A percentile compares a stretch with the other conserved stretches of the same genome.
These are phyloP conservation scores for Fraxinus ornus DNA, from an alignment of 305 asterid species.

Conservation along the genomic window DNA sequence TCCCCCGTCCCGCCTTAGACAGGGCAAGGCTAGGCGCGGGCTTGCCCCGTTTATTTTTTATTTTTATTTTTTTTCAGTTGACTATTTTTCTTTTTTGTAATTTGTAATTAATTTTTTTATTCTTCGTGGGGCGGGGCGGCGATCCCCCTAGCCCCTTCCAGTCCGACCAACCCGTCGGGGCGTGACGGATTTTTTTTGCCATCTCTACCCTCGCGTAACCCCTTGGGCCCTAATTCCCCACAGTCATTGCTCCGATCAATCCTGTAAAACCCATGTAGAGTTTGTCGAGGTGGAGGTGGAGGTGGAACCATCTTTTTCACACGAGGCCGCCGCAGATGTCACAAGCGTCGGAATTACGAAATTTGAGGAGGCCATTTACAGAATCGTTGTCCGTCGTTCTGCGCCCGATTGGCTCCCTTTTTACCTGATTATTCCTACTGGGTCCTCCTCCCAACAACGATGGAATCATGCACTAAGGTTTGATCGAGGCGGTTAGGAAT, in stretches of 20 bases:
- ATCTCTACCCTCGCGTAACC: background rate
- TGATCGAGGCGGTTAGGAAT: conserved; percentile 36
- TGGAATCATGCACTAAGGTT: conserved; percentile 16
- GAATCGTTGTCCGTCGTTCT: conserved; percentile 24
- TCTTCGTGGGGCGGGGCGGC: too few relatives aligned
- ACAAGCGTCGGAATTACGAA: conserved; percentile 21
- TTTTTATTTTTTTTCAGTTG: too few relatives aligned
- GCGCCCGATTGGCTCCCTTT: conserved; percentile 40
- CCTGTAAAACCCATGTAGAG: background rate
- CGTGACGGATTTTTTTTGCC: too few relatives aligned
- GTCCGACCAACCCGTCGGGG: too few relatives aligned
- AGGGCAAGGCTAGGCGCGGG: too few relatives aligned
- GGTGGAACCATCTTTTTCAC: background rate
- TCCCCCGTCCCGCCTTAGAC: too few relatives aligned
- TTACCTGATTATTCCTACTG: conserved; percentile 36
- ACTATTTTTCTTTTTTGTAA: too few relatives aligned
- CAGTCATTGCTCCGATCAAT: background rate
- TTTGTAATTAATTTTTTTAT: too few relatives aligned
- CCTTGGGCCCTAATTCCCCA: background rate
- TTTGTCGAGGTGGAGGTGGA: background rate
- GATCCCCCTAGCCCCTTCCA: too few relatives aligned
- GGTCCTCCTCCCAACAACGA: conserved; percentile 44
- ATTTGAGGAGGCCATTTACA: conserved; percentile 31
- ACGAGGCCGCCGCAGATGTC: background rate
- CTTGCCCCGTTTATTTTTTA: too few relatives aligned